Evolutionary conservation across 495 filamentous ascomycete species (phyloP).

Genomic region (Umbilicaria muhlenbergii): DNA sequence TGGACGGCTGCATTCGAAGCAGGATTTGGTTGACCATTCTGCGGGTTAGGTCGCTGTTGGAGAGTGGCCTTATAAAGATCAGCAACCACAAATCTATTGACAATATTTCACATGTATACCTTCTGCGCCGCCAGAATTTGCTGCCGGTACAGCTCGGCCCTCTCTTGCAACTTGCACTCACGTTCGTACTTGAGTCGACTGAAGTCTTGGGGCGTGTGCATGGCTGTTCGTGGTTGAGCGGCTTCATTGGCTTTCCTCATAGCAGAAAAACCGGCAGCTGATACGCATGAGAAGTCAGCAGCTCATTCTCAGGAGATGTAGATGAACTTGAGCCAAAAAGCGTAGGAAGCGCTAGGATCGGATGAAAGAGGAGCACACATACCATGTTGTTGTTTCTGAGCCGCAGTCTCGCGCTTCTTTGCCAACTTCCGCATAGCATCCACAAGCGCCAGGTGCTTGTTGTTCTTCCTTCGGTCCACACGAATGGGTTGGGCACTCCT

Average conservation of each 20-base stretch:
- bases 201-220: slow-evolving; percentile 72
- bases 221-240: slow-evolving; percentile 39
- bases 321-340: neutral
- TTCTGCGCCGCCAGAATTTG: slow-evolving; percentile 45
- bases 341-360: neutral
- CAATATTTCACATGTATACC: slow-evolving; percentile 23
- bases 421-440: slow-evolving; percentile 92
- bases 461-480: slow-evolving; percentile 73
- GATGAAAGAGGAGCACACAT: slow-evolving; percentile 10
- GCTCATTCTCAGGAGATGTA: neutral
- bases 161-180: slow-evolving; percentile 62
- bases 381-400: slow-evolving; percentile 79
- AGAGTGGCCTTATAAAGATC: slow-evolving; percentile 13
- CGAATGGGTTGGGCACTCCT: slow-evolving; percentile 57
- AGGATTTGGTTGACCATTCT: slow-evolving; percentile 20
- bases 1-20: slow-evolving; percentile 19
- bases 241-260: slow-evolving; percentile 56
- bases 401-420: slow-evolving; percentile 73
- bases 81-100: slow-evolving; percentile 13
- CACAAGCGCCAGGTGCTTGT: slow-evolving; percentile 70
- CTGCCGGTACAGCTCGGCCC: slow-evolving; percentile 50
- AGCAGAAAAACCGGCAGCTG: slow-evolving; percentile 48
- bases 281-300: slow-evolving; percentile 9
- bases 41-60: slow-evolving; percentile 29
- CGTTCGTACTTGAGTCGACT: slow-evolving; percentile 76